Base-by-base conservation (phyloP, 2,329 filamentous ascomycete genomes). In the Colletotrichum karsti region DNA sequence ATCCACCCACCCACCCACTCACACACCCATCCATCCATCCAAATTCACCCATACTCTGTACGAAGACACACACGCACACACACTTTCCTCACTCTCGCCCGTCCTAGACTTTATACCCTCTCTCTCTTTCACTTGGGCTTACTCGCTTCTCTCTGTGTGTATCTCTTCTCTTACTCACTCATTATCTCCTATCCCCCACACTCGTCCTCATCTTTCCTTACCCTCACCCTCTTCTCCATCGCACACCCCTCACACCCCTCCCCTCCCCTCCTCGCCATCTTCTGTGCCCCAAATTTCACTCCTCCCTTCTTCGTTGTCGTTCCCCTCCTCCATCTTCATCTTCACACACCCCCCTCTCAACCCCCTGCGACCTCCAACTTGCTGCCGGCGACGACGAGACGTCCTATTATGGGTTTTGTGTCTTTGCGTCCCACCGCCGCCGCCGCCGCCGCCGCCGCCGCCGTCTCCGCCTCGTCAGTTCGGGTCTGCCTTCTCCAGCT, bases 341-440 rank as follows among this genome's bases (percentile, higher is more conserved):
- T 24, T 39, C 15, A 10, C 33, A 26, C 55, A 26, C 55, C 20
- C 62, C 37, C 18, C 35, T 20, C 62, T 39, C 20, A 15, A 15
- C 22, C 20, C 50, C 61, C 42, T 57, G 54, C 54, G 46, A 57
- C 55, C 44, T 28, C 33, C 48, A 50, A 48, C 46, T 18, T 55
- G 33, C 41, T 54, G 56, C 42, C 54, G 44, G 42, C 54, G 54
- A 64, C 54, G 54, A 64, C 61, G 37, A 64, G 54, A 59, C 54
- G 54, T 57, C 48, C 54, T 60, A 30, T 58, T 64, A 46, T 62
- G 63, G 63, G 63, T 55, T 56, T 57, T 62, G 30, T 66, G 48
- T 66, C 50, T 63, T 63, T 62, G 63, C 58, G 50, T 62, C 50
- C 41, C 63, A 62, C 41, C 63, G 48, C 63, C 37, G 63, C 55